Conservation (phyloP, 768 basidiomycete genomes). For the Tulasnella sp. region DNA sequence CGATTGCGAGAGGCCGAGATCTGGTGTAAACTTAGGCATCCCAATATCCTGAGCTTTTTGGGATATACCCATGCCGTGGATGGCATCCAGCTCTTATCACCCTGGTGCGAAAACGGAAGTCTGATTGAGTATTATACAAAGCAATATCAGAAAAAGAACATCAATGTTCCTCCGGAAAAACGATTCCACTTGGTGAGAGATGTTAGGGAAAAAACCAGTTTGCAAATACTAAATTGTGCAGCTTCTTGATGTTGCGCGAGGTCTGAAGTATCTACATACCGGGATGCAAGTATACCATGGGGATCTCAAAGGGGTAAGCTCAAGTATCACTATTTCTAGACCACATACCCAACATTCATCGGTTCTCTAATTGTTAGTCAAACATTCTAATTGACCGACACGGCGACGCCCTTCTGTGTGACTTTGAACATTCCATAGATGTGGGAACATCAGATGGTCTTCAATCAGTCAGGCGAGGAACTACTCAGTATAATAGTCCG, state of each 20-base stretch:
- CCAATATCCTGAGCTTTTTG: constrained; percentile 3
- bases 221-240: not conserved
- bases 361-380: not conserved
- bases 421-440: constrained; percentile 11
- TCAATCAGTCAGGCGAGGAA: too few species aligned
- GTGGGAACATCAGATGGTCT: too few species aligned
- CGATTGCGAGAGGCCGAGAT: constrained; percentile 11
- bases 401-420: not conserved
- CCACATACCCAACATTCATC: not conserved
- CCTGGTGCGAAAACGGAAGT: constrained; percentile 2
- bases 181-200: not conserved
- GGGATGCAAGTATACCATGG: constrained; percentile 12
- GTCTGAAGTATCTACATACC: constrained; percentile 12
- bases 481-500: too few species aligned
- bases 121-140: too few species aligned
- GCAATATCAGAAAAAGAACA: not conserved
- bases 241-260: constrained; percentile 16
- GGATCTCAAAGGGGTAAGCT: constrained; percentile 14
- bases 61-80: not conserved
- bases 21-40: constrained; percentile 6
- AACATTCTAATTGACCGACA: constrained; percentile 2
- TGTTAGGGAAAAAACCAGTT: not conserved
- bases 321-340: not conserved
- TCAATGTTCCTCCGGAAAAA: not conserved
- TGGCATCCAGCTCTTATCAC: not conserved